phyloP scores from a whole-genome alignment of 768 basidiomycete genomes.

The Serendipita sp. region DNA sequence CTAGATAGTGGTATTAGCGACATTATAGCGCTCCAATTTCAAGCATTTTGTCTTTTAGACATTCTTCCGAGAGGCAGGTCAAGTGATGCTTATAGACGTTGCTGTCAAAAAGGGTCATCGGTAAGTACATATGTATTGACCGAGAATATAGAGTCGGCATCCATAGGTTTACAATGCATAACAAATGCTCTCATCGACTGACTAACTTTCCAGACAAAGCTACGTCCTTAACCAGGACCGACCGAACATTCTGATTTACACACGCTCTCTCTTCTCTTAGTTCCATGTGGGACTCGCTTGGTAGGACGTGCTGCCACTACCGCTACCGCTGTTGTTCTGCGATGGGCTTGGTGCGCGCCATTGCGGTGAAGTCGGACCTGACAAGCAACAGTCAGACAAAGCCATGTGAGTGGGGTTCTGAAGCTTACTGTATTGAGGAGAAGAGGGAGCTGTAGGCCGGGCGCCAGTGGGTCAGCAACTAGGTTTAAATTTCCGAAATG shows the following conservation, averaged over 20 bases:
- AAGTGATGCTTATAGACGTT: background rate
- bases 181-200: background rate
- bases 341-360: background rate
- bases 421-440: conserved; percentile 7
- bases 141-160: background rate
- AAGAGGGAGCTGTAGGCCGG: conserved; percentile 2
- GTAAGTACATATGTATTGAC: background rate
- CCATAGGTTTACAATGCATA: background rate
- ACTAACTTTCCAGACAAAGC: background rate
- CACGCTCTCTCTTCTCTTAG: background rate
- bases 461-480: background rate
- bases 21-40: background rate
- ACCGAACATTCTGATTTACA: background rate
- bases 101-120: background rate
- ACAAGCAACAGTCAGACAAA: background rate
- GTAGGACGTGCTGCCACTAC: conserved; percentile 2
- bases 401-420: background rate
- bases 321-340: conserved; percentile 6
- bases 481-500: background rate
- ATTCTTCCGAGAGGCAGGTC: background rate
- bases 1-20: conserved; percentile 6
- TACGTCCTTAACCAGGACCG: background rate
- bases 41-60: conserved; percentile 6
- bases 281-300: conserved; percentile 8
- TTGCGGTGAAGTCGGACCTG: conserved; percentile 8